Evolutionary conservation across 768 basidiomycete genomes (phyloP), one percentile per base, ranked within the genome.

Genomic region (Termitomyces sp.): DNA sequence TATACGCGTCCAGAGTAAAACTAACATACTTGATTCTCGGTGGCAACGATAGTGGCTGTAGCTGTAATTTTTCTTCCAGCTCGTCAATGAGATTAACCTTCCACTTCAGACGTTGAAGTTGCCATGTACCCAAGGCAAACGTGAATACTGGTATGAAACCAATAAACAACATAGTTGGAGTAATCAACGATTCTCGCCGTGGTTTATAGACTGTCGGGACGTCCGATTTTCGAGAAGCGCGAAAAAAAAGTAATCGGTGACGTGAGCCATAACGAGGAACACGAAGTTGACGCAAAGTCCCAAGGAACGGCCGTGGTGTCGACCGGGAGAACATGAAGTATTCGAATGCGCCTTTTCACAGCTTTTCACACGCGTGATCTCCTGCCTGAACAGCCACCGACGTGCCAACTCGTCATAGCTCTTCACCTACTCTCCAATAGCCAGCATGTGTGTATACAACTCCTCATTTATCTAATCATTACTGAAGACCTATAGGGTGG

Each of bases 71-170:
- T 74, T 92, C 88, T 71, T 97, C 91, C 39, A 98, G 80, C 68
- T 98, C 92, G 65, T 97, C 92, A 63, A 98, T 98, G 55, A 99
- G 81, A 56, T 86, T 84, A 49, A 96, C 79, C 75, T 99, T 99
- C 97, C 97, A 99, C 72, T 92, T 85, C 35, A 98, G 82, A 52
- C 97, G 86, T 67, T 92, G 84, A 36, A 99, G 78, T 75, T 99
- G 97, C 96, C 96, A 98, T 20, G 86, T 84, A 18, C 97, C 96
- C 63, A 99, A 78, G 16, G 82, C 90, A 66, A 95, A 94, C 0
- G 94, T 94, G 70, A 97, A 88, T 62, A 98, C 77, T 1, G 97
- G 97, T 58, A 97, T 91, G 66, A 91, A 83, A 36, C 92, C 92
- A 61, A 95, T 77, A 35, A 94, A 73, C 20, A 91, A 63, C 79